Evolutionary conservation across 75 land plant genomes (phyloP).

Genomic region (Picea glauca): DNA sequence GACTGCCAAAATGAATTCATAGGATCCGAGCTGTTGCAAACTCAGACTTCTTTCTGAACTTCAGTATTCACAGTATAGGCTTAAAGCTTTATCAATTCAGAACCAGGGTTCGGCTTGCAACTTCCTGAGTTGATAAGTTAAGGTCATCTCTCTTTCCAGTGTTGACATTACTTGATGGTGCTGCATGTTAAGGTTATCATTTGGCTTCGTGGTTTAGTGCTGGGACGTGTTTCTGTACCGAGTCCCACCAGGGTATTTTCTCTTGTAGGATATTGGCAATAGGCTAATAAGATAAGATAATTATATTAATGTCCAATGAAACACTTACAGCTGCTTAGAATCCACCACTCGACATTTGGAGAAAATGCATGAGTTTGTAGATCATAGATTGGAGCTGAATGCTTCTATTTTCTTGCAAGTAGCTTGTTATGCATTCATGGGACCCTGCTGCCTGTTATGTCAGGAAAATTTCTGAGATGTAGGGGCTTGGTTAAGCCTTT

Average conservation of each 20-base stretch:
- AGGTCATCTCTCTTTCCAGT: background rate
- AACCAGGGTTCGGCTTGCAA: background rate
- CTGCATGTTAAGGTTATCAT: background rate
- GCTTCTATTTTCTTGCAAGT: background rate
- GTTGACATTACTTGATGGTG: background rate
- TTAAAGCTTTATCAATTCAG: background rate
- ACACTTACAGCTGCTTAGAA: background rate
- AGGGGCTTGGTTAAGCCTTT: background rate
- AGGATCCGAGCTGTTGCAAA: too few species aligned
- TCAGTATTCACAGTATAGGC: background rate
- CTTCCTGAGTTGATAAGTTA: background rate
- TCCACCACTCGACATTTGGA: background rate
- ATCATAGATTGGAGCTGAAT: background rate
- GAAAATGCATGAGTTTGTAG: background rate
- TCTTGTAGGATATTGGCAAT: background rate
- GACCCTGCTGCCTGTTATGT: background rate
- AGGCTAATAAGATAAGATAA: background rate
- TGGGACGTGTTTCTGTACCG: background rate
- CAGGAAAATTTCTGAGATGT: background rate
- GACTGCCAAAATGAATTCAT: too few species aligned
- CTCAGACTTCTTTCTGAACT: too few species aligned
- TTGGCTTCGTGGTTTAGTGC: background rate
- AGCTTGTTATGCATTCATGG: background rate
- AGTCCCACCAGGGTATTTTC: background rate
- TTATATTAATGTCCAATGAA: background rate